These are phyloP conservation scores for Trichoderma sp. DNA, from an alignment of 2,329 filamentous ascomycete genomes.

Conservation along the genomic window DNA sequence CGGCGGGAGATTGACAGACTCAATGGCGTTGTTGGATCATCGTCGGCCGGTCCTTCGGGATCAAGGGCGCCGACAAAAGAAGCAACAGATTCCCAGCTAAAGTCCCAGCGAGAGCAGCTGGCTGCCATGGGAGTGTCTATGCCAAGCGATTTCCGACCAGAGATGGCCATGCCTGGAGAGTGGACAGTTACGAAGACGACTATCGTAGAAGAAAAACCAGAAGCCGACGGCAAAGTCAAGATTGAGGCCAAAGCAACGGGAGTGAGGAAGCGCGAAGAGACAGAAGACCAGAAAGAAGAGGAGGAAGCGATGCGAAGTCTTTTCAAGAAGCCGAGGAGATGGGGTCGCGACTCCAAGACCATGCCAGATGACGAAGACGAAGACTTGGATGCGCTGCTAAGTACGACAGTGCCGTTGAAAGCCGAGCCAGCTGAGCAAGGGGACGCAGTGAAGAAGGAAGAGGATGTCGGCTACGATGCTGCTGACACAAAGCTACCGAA, in stretches of 20 bases:
- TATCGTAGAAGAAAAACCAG: constrained; percentile 52
- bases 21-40: constrained; percentile 69
- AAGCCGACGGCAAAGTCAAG: constrained; percentile 47
- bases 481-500: constrained; percentile 32
- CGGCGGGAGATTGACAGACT: constrained; percentile 84
- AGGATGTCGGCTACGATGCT: constrained; percentile 33
- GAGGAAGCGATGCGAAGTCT: constrained; percentile 61
- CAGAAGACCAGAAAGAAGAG: constrained; percentile 65
- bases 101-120: constrained; percentile 84
- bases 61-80: constrained; percentile 25
- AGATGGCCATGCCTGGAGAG: constrained; percentile 86
- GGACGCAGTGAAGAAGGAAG: constrained; percentile 38
- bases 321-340: constrained; percentile 62
- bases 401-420: constrained; percentile 38
- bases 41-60: constrained; percentile 37
- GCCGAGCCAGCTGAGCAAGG: constrained; percentile 32
- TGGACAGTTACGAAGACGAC: constrained; percentile 77
- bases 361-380: constrained; percentile 52
- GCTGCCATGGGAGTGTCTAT: constrained; percentile 85
- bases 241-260: constrained; percentile 58
- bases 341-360: constrained; percentile 58
- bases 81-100: constrained; percentile 65
- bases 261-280: constrained; percentile 64
- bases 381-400: constrained; percentile 67
- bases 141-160: constrained; percentile 74